These are phyloP conservation scores for Plectosphaerella sp. DNA, from an alignment of 2,329 filamentous ascomycete genomes.

Conservation along the genomic window DNA sequence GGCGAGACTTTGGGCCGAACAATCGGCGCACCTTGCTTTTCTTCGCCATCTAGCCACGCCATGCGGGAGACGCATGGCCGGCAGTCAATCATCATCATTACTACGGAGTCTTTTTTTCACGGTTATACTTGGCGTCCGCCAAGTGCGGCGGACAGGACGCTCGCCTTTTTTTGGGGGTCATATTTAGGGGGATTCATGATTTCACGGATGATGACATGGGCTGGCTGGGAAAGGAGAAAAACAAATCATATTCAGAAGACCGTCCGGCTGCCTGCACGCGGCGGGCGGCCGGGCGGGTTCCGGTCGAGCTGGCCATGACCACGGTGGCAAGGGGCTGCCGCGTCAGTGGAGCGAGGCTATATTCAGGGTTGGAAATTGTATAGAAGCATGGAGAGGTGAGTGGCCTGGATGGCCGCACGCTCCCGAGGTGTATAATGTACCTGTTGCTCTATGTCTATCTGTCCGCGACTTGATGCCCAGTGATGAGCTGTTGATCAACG, in stretches of 20 bases:
- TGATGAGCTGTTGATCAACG: too few relatives aligned
- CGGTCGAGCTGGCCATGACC: not conserved
- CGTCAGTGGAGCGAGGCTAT: too few relatives aligned
- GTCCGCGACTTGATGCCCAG: too few relatives aligned
- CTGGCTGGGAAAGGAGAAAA: not conserved
- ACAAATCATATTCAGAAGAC: not conserved
- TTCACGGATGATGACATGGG: constrained; percentile 11
- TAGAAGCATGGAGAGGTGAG: too few relatives aligned
- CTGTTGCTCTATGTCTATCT: too few relatives aligned
- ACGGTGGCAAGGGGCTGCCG: not conserved
- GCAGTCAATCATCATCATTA: constrained; percentile 1
- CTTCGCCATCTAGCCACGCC: not conserved
- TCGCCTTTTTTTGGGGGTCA: not conserved
- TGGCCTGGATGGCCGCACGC: too few relatives aligned
- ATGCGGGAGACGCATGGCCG: not conserved
- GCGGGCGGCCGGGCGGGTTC: not conserved
- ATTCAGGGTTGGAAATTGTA: too few relatives aligned
- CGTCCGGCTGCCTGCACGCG: not conserved
- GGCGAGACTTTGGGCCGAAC: too few relatives aligned
- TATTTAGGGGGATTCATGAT: constrained; percentile 3
- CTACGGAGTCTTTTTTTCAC: constrained; percentile 3
- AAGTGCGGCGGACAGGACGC: not conserved
- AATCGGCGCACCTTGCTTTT: not conserved
- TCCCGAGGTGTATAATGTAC: too few relatives aligned
- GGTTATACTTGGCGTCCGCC: not conserved